phyloP scores from a whole-genome alignment of 2,329 filamentous ascomycete species.

The Alternaria ethzedia region DNA sequence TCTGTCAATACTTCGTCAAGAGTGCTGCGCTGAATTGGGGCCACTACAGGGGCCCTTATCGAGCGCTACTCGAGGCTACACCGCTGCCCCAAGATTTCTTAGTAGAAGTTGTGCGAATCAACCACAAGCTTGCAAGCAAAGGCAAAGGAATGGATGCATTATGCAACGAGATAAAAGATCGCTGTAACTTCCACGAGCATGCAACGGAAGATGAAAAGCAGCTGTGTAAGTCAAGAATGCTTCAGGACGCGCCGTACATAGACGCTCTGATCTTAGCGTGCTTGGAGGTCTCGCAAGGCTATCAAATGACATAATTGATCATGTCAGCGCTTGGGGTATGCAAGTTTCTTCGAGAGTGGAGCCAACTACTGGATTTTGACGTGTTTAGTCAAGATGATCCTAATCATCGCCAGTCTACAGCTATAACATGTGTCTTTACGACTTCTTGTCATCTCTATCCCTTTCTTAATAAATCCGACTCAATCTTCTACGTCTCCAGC shows the following conservation, averaged over 20 bases:
- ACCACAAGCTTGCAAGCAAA: neutral
- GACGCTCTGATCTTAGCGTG: neutral
- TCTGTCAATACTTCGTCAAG: neutral
- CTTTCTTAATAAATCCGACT: neutral
- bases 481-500: neutral
- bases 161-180: neutral
- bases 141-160: neutral
- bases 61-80: neutral
- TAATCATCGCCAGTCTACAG: neutral
- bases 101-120: neutral
- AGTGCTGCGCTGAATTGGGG: neutral
- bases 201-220: neutral
- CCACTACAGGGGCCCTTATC: neutral
- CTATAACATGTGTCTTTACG: accelerated
- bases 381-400: neutral
- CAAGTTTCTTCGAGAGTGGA: neutral
- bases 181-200: neutral
- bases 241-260: neutral
- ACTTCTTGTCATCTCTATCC: neutral
- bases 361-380: neutral
- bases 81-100: neutral
- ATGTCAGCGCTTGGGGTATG: neutral
- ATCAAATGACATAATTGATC: neutral
- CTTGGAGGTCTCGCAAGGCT: neutral
- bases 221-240: neutral